These are phyloP conservation scores for Emmonsia crescens DNA, from an alignment of 2,329 filamentous ascomycete species.

Conservation along the genomic window DNA sequence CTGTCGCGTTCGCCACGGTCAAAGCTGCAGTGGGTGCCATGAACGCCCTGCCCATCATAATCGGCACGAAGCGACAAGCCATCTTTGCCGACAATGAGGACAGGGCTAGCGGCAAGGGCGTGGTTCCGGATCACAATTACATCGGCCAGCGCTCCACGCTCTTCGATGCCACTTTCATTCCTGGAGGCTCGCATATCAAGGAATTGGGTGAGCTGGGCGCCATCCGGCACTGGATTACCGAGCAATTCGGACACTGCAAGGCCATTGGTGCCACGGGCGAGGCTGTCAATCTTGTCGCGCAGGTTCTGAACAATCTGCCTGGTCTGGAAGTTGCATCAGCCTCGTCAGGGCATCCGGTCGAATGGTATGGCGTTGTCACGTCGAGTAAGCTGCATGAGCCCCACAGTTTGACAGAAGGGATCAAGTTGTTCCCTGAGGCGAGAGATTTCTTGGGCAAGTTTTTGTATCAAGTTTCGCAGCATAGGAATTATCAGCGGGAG, in stretches of 20 bases:
- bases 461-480: slow-evolving; percentile 57
- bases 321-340: slow-evolving; percentile 41
- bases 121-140: slow-evolving; percentile 63
- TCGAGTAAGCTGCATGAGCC: slow-evolving; percentile 42
- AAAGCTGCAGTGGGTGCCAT: slow-evolving; percentile 52
- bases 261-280: slow-evolving; percentile 66
- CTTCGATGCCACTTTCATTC: slow-evolving; percentile 69
- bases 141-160: slow-evolving; percentile 65
- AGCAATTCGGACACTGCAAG: slow-evolving; percentile 75
- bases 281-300: slow-evolving; percentile 52
- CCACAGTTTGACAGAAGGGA: slow-evolving; percentile 49
- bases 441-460: slow-evolving; percentile 62
- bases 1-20: slow-evolving; percentile 52
- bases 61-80: slow-evolving; percentile 55
- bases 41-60: slow-evolving; percentile 56
- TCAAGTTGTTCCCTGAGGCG: slow-evolving; percentile 55
- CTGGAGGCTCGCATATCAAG: slow-evolving; percentile 46
- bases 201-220: slow-evolving; percentile 59
- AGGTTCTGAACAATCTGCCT: slow-evolving; percentile 34
- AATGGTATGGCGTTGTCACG: slow-evolving; percentile 71
- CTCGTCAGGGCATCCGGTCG: slow-evolving; percentile 41
- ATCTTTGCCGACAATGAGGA: slow-evolving; percentile 53
- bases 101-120: slow-evolving; percentile 15
- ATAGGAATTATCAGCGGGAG: slow-evolving; percentile 65
- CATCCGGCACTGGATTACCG: slow-evolving; percentile 64